These are phyloP conservation scores for Dothideomycetes sp. DNA, from an alignment of 2,329 filamentous ascomycete genomes.

Conservation along the genomic window DNA sequence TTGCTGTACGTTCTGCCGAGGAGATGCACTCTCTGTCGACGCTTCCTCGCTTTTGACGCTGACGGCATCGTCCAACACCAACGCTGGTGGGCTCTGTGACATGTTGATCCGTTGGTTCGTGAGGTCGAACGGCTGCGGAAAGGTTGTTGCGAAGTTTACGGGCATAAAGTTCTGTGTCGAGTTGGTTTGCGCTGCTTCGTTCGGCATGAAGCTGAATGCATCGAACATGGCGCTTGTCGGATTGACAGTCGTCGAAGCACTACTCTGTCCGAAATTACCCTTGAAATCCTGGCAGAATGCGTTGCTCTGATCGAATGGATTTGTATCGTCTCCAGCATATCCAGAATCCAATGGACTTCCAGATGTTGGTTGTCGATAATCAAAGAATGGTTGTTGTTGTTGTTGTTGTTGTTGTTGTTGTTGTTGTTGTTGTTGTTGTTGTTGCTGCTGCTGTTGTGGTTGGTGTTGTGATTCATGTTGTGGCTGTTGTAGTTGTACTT, in stretches of 20 bases:
- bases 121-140: not conserved
- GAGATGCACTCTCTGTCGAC: not conserved
- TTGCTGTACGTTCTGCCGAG: too few species aligned
- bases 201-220: not conserved
- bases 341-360: slow-evolving; percentile 12
- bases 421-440: not conserved
- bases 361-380: not conserved
- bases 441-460: too few species aligned
- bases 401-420: not conserved
- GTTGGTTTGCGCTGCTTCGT: not conserved
- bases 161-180: slow-evolving; percentile 3
- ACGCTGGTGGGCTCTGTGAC: slow-evolving; percentile 2
- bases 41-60: slow-evolving; percentile 9
- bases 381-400: not conserved
- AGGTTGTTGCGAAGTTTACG: not conserved
- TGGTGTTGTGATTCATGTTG: too few species aligned
- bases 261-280: not conserved
- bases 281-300: not conserved
- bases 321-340: slow-evolving; percentile 8
- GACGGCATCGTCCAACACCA: slow-evolving; percentile 1
- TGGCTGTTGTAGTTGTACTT: not conserved
- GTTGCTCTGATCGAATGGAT: slow-evolving; percentile 8
- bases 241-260: too few species aligned
- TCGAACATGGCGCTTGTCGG: not conserved
- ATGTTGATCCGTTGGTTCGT: not conserved